phyloP scores from a whole-genome alignment of 2,329 filamentous ascomycete species.

The Apiospora kogelbergensis region DNA sequence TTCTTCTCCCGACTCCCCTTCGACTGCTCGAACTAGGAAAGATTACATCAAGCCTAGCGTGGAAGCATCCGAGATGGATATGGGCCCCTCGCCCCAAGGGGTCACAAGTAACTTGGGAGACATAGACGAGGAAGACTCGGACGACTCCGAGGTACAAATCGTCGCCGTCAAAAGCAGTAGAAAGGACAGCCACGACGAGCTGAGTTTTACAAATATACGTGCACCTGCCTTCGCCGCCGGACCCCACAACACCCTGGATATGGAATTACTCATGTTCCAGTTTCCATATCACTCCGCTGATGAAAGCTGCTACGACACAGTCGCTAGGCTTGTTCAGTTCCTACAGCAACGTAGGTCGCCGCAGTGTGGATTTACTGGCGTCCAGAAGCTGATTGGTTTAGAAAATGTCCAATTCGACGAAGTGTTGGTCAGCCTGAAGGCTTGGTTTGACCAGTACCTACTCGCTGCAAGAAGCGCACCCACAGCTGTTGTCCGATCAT shows the following conservation, averaged over 20 bases:
- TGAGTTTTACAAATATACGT: not conserved
- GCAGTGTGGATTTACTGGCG: slow-evolving; percentile 18
- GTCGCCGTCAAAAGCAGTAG: slow-evolving; percentile 34
- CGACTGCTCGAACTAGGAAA: slow-evolving; percentile 22
- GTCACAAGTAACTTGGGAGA: slow-evolving; percentile 18
- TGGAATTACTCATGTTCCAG: slow-evolving; percentile 21
- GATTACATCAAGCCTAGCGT: slow-evolving; percentile 43
- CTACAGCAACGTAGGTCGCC: slow-evolving; percentile 28
- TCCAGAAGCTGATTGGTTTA: slow-evolving; percentile 21
- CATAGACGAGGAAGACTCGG: slow-evolving; percentile 39
- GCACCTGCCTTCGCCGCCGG: not conserved
- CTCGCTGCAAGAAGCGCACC: slow-evolving; percentile 36
- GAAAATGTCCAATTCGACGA: slow-evolving; percentile 44
- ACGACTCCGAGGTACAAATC: slow-evolving; percentile 27
- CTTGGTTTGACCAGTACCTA: slow-evolving; percentile 53
- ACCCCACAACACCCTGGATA: slow-evolving; percentile 15
- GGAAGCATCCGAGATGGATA: slow-evolving; percentile 44
- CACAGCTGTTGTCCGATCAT: slow-evolving; percentile 40
- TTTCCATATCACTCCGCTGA: slow-evolving; percentile 31
- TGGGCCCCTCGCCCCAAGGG: slow-evolving; percentile 25
- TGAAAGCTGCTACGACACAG: slow-evolving; percentile 27
- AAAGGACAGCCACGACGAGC: slow-evolving; percentile 13
- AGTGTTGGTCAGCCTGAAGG: slow-evolving; percentile 43
- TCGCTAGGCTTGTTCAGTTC: slow-evolving; percentile 25
- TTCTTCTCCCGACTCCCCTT: slow-evolving; percentile 45